Base-by-base conservation (phyloP, 2,329 filamentous ascomycete species). In the Lachnellula suecica region DNA sequence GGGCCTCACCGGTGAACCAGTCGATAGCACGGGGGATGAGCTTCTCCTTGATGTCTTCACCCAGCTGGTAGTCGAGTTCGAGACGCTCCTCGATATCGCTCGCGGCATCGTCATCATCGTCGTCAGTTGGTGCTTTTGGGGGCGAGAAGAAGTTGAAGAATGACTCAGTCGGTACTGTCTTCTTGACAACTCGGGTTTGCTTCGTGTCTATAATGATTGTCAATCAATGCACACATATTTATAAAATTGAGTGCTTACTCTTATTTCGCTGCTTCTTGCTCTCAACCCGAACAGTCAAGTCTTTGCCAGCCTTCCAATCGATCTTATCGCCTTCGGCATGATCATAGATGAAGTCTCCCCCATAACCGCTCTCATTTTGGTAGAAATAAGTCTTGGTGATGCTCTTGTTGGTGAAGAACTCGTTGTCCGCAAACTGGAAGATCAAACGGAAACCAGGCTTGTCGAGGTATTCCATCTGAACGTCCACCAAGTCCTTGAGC, bases 241-340 rank as follows among this genome's bases (percentile, higher is more conserved):
- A 37, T 40, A 15, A 23, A 20, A 44, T 19, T 5, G 13, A 20
- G 11, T 11, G 71, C 84, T 77, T 80, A 99, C 94, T 97, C 85
- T 97, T 99, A 79, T 99, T 99, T 60, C 94, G 85, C 79, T 99
- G 94, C 82, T 99, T 99, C 85, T 99, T 99, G 81, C 91, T 95
- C 81, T 99, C 94, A 56, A 97, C 79, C 63, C 90, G 87, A 61
- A 97, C 89, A 42, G 94, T 99, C 64, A 99, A 79, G 69, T 99
- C 94, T 74, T 96, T 91, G 66, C 88, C 88, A 9, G 85, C 77
- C 77, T 96, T 94, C 94, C 94, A 99, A 65, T 97, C 88, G 67
- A 99, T 96, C 81, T 96, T 94, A 72, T 96, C 90, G 60, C 95
- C 94, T 73, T 99, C 93, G 52, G 95, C 94, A 70, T 99, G 94